Conservation (phyloP, 1,284 basidiomycete species). For the Melanopsichium pennsylvanicum region DNA sequence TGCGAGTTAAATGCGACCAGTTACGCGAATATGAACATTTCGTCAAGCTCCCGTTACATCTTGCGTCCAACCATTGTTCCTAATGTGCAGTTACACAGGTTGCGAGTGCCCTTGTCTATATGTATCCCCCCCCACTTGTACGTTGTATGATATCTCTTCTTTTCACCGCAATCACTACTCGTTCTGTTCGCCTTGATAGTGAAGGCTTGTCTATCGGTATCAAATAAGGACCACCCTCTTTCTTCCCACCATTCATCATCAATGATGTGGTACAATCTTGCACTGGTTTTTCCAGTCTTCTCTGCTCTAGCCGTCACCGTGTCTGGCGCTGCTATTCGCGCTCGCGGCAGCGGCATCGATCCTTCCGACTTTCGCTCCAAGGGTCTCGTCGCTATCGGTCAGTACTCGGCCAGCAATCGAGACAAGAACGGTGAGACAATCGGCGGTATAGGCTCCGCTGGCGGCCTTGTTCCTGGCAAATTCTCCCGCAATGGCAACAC, state of each 20-base stretch:
- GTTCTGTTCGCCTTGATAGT: too few species aligned
- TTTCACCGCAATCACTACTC: too few species aligned
- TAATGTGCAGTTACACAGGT: too few species aligned
- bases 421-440: conserved; percentile 65
- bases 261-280: conserved; percentile 11
- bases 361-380: conserved; percentile 58
- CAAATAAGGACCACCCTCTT: too few species aligned
- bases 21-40: too few species aligned
- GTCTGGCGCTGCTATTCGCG: conserved; percentile 13
- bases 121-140: too few species aligned
- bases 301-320: conserved; percentile 3
- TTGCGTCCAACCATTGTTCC: too few species aligned
- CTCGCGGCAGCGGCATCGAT: conserved; percentile 22
- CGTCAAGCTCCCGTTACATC: too few species aligned
- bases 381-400: conserved; percentile 66
- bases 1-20: too few species aligned
- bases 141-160: too few species aligned
- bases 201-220: too few species aligned
- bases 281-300: conserved; percentile 14
- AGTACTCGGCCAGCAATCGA: conserved; percentile 50
- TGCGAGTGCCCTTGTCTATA: too few species aligned
- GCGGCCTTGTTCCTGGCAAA: conserved; percentile 32
- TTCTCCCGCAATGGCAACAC: conserved; percentile 22
- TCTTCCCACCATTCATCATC: background rate
- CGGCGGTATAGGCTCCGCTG: conserved; percentile 62